phyloP scores from a whole-genome alignment of 352 stramenopile genomes.

The Pythium rishiriense region DNA sequence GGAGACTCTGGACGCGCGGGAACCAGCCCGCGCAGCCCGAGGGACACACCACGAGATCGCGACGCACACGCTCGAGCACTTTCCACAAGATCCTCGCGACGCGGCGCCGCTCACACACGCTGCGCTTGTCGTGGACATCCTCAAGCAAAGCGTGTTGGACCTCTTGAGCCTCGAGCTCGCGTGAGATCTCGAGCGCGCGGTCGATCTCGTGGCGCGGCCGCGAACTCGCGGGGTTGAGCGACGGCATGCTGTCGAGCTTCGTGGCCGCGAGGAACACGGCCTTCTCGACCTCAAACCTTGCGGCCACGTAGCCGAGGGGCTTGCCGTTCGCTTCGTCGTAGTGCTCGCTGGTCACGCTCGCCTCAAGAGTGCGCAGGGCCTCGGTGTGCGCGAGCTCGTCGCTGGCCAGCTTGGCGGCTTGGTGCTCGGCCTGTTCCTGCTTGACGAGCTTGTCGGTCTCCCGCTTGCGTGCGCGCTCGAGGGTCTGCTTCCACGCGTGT shows the following conservation, averaged over 20 bases:
- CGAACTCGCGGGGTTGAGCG: slow-evolving; percentile 32
- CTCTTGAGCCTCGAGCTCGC: slow-evolving; percentile 52
- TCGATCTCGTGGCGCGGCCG: slow-evolving; percentile 47
- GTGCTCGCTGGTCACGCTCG: slow-evolving; percentile 57
- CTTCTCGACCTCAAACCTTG: slow-evolving; percentile 55
- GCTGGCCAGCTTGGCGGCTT: slow-evolving; percentile 16
- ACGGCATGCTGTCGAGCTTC: slow-evolving; percentile 42
- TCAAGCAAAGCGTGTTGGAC: slow-evolving; percentile 47
- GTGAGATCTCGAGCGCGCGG: slow-evolving; percentile 34
- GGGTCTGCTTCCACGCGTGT: slow-evolving; percentile 60
- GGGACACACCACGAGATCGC: slow-evolving; percentile 43
- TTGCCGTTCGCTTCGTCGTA: slow-evolving; percentile 37
- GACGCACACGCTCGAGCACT: slow-evolving; percentile 38
- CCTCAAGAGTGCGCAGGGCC: slow-evolving; percentile 46
- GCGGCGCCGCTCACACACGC: slow-evolving; percentile 45
- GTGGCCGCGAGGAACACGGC: slow-evolving; percentile 50
- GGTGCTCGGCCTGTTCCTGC: slow-evolving; percentile 26
- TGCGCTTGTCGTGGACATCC: slow-evolving; percentile 33
- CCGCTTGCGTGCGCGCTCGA: slow-evolving; percentile 46
- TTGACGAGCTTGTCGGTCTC: slow-evolving; percentile 33
- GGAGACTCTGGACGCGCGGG: slow-evolving; percentile 37
- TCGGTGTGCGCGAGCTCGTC: slow-evolving; percentile 34
- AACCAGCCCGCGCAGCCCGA: slow-evolving; percentile 68
- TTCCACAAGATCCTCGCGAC: slow-evolving; percentile 57
- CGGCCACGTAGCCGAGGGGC: slow-evolving; percentile 58